A percentile compares a stretch with the other conserved stretches of the same genome.
Conservation (phyloP, 257 asterid genomes). For the Primulina eburnea region DNA sequence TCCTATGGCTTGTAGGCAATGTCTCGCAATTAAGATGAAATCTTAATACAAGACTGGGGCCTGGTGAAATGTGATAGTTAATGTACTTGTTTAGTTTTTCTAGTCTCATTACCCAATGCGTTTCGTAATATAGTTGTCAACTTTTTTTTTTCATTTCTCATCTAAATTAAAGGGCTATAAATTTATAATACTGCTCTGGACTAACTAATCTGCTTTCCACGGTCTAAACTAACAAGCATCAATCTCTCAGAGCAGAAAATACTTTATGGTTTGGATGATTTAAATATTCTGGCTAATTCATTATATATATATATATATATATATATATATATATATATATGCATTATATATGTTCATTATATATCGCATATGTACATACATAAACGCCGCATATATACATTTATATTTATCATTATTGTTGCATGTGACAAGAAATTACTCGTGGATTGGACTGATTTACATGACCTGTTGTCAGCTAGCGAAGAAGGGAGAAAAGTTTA, state of each 20-base stretch:
- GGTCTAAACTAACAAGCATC: background rate
- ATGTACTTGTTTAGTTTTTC: background rate
- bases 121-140: background rate
- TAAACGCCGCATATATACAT: background rate
- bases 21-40: background rate
- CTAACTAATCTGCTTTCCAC: background rate
- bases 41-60: background rate
- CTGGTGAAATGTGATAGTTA: background rate
- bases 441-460: slow-evolving; percentile 4
- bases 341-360: no score
- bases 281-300: background rate
- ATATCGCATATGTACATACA: no score
- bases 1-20: background rate
- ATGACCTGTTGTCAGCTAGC: slow-evolving; percentile 65
- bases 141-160: background rate
- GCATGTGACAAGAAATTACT: slow-evolving; percentile 1
- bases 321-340: background rate
- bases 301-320: background rate
- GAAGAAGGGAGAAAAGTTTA: slow-evolving; percentile 78
- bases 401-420: background rate
- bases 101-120: background rate
- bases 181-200: no score
- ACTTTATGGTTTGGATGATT: background rate
- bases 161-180: background rate
- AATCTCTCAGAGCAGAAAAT: background rate